A percentile compares a stretch with the other conserved stretches of the same genome.
phyloP scores from a whole-genome alignment of 495 filamentous ascomycete genomes.

The Astrothelium macrocarpum region DNA sequence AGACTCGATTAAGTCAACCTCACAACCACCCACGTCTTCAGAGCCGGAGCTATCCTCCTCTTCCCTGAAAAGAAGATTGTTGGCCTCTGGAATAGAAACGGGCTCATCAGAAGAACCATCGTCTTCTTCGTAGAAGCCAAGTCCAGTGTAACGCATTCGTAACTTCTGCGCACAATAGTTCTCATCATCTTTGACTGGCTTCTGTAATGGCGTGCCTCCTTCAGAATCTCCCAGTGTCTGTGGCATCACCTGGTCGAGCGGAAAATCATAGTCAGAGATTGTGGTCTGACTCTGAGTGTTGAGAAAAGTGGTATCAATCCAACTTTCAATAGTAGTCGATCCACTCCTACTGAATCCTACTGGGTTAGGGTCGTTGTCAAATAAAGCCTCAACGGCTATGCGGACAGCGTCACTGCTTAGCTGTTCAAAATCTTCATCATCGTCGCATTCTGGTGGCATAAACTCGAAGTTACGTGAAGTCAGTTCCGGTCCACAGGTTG shows the following conservation, averaged over 20 bases:
- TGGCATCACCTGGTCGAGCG: neutral
- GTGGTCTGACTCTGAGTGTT: too few relatives aligned
- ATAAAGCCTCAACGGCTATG: neutral
- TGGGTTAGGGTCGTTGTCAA: neutral
- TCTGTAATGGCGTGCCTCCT: too few relatives aligned
- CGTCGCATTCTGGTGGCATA: neutral
- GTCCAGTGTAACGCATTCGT: neutral
- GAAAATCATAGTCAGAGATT: neutral
- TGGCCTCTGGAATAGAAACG: neutral
- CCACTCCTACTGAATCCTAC: neutral
- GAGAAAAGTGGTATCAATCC: too few relatives aligned
- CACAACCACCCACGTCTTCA: neutral
- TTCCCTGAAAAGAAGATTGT: neutral
- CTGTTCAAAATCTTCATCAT: neutral
- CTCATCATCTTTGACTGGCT: too few relatives aligned
- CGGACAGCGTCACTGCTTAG: neutral
- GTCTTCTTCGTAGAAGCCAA: neutral
- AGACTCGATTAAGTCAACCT: neutral
- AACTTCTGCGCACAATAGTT: too few relatives aligned
- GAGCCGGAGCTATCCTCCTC: neutral
- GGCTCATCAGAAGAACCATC: neutral
- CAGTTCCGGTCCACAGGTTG: neutral
- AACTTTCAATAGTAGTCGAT: neutral
- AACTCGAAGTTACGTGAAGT: neutral
- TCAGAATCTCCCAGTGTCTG: too few relatives aligned